Evolutionary conservation across 1,284 basidiomycete species (phyloP).

Genomic region (Neonothopanus nambi): DNA sequence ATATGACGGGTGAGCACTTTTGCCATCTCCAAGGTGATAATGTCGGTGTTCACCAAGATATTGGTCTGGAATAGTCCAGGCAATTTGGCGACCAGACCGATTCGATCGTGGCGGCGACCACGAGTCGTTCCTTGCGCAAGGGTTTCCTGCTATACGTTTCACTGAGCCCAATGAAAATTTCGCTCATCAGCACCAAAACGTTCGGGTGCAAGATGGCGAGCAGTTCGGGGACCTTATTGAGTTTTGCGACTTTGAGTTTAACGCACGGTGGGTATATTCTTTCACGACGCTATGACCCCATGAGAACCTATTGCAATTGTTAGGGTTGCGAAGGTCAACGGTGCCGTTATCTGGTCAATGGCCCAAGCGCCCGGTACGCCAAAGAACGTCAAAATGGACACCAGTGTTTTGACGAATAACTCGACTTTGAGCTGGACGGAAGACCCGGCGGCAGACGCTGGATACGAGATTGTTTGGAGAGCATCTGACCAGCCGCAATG

Average conservation of each 20-base stretch:
- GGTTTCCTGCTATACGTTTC: slow-evolving; percentile 54
- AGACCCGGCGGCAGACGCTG: slow-evolving; percentile 36
- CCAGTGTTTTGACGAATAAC: slow-evolving; percentile 49
- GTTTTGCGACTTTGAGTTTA: slow-evolving; percentile 54
- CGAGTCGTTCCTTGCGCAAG: slow-evolving; percentile 46
- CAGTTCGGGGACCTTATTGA: slow-evolving; percentile 55
- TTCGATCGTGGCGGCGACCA: slow-evolving; percentile 57
- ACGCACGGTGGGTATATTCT: slow-evolving; percentile 30
- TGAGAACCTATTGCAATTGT: no score
- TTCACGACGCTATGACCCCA: background rate
- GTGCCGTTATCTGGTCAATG: slow-evolving; percentile 51
- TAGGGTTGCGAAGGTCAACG: slow-evolving; percentile 49
- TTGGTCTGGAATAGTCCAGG: slow-evolving; percentile 10
- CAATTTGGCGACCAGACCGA: slow-evolving; percentile 26
- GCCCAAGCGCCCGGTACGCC: slow-evolving; percentile 54
- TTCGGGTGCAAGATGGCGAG: slow-evolving; percentile 47
- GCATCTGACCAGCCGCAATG: slow-evolving; percentile 47
- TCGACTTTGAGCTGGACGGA: slow-evolving; percentile 48
- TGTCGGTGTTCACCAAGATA: background rate
- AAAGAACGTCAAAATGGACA: slow-evolving; percentile 45
- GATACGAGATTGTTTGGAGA: slow-evolving; percentile 55
- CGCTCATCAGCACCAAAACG: slow-evolving; percentile 57
- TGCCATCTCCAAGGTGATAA: background rate
- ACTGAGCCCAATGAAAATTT: slow-evolving; percentile 58
- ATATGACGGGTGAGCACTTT: slow-evolving; percentile 45